Evolutionary conservation across 2,329 filamentous ascomycete genomes (phyloP).

Genomic region (Gnomoniopsis sp.): DNA sequence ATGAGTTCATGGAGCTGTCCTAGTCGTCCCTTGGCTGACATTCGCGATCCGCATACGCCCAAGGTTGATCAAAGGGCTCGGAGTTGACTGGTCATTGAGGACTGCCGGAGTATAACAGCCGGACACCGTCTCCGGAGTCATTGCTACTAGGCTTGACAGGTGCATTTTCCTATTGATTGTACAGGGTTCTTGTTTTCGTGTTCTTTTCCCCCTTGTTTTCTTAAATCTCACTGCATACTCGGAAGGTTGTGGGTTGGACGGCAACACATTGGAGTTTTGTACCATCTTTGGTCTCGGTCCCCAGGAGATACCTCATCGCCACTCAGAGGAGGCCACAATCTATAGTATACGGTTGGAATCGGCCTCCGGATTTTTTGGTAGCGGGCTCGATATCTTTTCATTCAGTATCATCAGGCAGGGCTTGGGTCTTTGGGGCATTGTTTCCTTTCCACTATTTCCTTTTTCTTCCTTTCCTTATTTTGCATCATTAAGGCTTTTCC

Average conservation of each 20-base stretch:
- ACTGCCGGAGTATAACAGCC: not conserved
- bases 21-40: slow-evolving; percentile 21
- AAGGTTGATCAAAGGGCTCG: not conserved
- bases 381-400: not conserved
- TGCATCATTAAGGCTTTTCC: slow-evolving; percentile 7
- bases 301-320: slow-evolving; percentile 9
- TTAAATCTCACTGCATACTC: not conserved
- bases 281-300: not conserved
- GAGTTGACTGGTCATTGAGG: not conserved
- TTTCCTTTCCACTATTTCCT: not conserved
- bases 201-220: not conserved
- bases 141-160: not conserved
- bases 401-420: not conserved
- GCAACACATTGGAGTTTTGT: slow-evolving; percentile 23
- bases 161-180: not conserved
- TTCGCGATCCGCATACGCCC: not conserved
- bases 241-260: slow-evolving; percentile 20
- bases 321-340: not conserved
- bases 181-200: too few relatives aligned
- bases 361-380: slow-evolving; percentile 18
- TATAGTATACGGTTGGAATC: slow-evolving; percentile 4
- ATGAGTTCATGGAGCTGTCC: slow-evolving; percentile 81
- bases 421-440: not conserved
- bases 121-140: not conserved
- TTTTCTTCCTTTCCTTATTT: not conserved